A percentile compares a stretch with the other conserved stretches of the same genome.
Evolutionary conservation across 192 early-diverging fungal genomes (phyloP).

Genomic region (Geranomyces variabilis): DNA sequence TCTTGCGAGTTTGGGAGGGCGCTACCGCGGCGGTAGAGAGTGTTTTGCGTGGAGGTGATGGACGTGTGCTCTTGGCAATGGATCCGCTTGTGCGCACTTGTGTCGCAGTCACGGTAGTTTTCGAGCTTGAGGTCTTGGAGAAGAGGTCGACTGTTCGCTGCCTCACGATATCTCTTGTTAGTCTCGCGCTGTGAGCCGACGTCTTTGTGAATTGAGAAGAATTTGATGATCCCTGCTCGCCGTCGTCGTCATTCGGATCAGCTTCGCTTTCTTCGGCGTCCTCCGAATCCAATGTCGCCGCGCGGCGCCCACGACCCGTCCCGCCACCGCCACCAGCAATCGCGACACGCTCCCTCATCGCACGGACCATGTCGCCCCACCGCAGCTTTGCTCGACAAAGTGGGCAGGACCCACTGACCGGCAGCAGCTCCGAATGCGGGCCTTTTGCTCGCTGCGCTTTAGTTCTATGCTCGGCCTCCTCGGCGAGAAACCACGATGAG

Average conservation of each 20-base stretch:
- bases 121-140: neutral
- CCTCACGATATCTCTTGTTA: neutral
- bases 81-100: too few relatives aligned
- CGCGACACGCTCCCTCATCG: conserved; percentile 19
- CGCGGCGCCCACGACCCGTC: neutral
- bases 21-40: too few relatives aligned
- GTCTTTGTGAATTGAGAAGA: neutral
- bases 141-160: neutral
- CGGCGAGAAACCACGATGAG: conserved; percentile 37
- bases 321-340: neutral
- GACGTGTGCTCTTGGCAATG: too few relatives aligned
- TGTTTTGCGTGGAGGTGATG: too few relatives aligned
- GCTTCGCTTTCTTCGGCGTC: neutral
- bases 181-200: neutral
- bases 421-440: conserved; percentile 31
- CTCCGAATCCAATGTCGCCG: neutral
- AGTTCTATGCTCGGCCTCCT: conserved; percentile 6
- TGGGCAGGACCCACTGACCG: conserved; percentile 45
- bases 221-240: neutral
- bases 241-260: neutral
- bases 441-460: neutral
- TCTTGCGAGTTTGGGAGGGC: too few relatives aligned
- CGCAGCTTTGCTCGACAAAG: conserved; percentile 28
- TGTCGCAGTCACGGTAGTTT: too few relatives aligned
- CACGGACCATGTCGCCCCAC: conserved; percentile 49